phyloP scores from a whole-genome alignment of 23 red algal genomes.

The Cyanidium caldarium region DNA sequence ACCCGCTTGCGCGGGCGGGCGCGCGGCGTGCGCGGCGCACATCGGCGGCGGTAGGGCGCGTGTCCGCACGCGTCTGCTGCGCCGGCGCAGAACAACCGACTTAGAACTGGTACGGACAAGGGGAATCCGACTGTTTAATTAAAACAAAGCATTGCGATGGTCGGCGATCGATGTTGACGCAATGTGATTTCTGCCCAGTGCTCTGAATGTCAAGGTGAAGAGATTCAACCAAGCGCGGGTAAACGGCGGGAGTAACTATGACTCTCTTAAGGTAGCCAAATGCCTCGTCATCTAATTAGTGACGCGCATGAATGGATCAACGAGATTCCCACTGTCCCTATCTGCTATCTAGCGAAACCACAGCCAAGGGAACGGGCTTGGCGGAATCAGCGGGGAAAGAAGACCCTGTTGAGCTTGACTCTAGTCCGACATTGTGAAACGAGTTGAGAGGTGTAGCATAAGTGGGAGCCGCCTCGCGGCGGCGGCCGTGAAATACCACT shows the following conservation, averaged over 20 bases:
- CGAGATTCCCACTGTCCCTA: slow-evolving; percentile 40
- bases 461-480: slow-evolving; percentile 14
- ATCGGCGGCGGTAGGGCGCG: background rate
- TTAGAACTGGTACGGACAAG: slow-evolving; percentile 36
- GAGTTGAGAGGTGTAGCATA: slow-evolving; percentile 32
- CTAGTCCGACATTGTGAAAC: slow-evolving; percentile 31
- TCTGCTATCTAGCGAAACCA: slow-evolving; percentile 34
- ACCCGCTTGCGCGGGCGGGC: slow-evolving; percentile 1
- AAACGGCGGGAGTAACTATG: slow-evolving; percentile 68
- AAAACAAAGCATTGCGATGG: slow-evolving; percentile 73
- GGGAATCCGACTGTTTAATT: slow-evolving; percentile 76
- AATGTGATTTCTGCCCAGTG: slow-evolving; percentile 91
- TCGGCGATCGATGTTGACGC: slow-evolving; percentile 43
- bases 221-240: slow-evolving; percentile 79
- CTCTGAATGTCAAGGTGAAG: slow-evolving; percentile 80
- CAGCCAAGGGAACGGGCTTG: slow-evolving; percentile 39
- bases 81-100: slow-evolving; percentile 18
- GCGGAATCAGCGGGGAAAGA: slow-evolving; percentile 26
- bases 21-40: background rate
- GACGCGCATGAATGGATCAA: slow-evolving; percentile 39
- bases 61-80: background rate
- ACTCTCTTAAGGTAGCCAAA: slow-evolving; percentile 44
- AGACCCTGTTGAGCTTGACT: slow-evolving; percentile 43
- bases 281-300: slow-evolving; percentile 44
- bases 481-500: slow-evolving; percentile 46